Evolutionary conservation across 768 basidiomycete species (phyloP).

Genomic region (Heimioporus sp.): DNA sequence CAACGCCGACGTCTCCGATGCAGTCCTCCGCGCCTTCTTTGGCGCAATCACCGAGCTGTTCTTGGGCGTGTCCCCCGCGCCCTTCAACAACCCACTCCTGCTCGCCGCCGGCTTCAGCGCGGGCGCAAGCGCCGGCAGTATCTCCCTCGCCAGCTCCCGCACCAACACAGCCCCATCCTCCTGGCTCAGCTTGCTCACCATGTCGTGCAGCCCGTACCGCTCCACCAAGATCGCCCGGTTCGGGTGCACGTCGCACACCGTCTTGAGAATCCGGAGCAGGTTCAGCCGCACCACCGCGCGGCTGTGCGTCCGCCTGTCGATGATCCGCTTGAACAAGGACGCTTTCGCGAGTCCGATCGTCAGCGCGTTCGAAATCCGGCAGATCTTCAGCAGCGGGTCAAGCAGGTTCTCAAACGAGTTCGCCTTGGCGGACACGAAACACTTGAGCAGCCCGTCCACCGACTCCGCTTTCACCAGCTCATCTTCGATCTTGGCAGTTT

Average conservation of each 20-base stretch:
- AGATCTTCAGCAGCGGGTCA: conserved; percentile 90
- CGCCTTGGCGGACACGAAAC: conserved; percentile 83
- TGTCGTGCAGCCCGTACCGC: conserved; percentile 74
- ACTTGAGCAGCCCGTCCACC: conserved; percentile 66
- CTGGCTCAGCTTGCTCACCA: conserved; percentile 77
- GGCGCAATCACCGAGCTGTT: conserved; percentile 49
- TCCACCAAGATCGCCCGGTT: conserved; percentile 81
- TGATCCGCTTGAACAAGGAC: conserved; percentile 83
- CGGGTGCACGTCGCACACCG: conserved; percentile 88
- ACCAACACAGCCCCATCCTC: conserved; percentile 92
- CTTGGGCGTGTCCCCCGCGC: conserved; percentile 39
- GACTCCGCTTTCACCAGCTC: conserved; percentile 67
- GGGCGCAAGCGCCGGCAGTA: conserved; percentile 73
- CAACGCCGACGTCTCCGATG: conserved; percentile 61
- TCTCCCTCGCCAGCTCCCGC: conserved; percentile 83
- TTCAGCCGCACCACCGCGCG: conserved; percentile 89
- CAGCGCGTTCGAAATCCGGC: conserved; percentile 71
- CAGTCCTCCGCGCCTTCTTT: conserved; percentile 63
- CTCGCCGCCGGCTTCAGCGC: conserved; percentile 55
- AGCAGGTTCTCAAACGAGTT: conserved; percentile 91
- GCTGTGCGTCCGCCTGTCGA: conserved; percentile 72
- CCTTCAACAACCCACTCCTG: conserved; percentile 28
- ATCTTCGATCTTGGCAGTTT: conserved; percentile 91
- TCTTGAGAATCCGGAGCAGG: conserved; percentile 78
- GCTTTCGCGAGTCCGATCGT: conserved; percentile 77